Evolutionary conservation across 139 green algal species (phyloP).

Genomic region (Edaphochlamys debaryana): DNA sequence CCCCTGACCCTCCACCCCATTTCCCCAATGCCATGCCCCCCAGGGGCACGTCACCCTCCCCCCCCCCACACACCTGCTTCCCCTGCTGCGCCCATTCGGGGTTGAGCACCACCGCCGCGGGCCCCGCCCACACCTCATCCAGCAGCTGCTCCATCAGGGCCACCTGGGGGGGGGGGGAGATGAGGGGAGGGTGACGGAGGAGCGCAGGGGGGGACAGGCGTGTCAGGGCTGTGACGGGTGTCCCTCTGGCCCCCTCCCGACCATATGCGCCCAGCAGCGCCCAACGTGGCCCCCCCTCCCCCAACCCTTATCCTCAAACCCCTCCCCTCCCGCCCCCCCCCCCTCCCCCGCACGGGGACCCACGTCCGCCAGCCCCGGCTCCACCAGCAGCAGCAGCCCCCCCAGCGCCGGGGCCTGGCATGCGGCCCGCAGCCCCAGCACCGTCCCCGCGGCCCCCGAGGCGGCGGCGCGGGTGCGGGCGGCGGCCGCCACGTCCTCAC

Average conservation of each 20-base stretch:
- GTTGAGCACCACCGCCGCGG: conserved; percentile 57
- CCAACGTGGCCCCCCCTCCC: no score
- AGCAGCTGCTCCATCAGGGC: conserved; percentile 70
- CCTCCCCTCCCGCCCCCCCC: no score
- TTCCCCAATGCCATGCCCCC: no score
- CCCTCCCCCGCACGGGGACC: no score
- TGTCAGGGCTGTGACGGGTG: no score
- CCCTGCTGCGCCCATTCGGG: conserved; percentile 47
- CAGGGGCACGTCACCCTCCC: no score
- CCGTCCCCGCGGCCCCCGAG: background rate
- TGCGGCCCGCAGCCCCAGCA: conserved; percentile 46
- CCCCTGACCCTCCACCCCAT: no score
- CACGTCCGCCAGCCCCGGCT: conserved; percentile 50
- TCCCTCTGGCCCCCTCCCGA: no score
- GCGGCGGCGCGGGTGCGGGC: background rate
- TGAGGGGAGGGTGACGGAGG: background rate
- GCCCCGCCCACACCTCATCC: conserved; percentile 58
- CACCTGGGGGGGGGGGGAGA: conserved; percentile 44
- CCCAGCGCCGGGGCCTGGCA: conserved; percentile 39
- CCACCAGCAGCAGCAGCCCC: conserved; percentile 53
- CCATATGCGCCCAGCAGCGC: no score
- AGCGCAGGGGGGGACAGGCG: no score
- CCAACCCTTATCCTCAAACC: no score
- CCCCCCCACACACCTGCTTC: no score
- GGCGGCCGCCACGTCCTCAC: conserved; percentile 30